Percentiles rank a stretch among this genome's conserved stretches.
Evolutionary conservation across 2,329 filamentous ascomycete genomes (phyloP).

Genomic region (Penicillium sp.): DNA sequence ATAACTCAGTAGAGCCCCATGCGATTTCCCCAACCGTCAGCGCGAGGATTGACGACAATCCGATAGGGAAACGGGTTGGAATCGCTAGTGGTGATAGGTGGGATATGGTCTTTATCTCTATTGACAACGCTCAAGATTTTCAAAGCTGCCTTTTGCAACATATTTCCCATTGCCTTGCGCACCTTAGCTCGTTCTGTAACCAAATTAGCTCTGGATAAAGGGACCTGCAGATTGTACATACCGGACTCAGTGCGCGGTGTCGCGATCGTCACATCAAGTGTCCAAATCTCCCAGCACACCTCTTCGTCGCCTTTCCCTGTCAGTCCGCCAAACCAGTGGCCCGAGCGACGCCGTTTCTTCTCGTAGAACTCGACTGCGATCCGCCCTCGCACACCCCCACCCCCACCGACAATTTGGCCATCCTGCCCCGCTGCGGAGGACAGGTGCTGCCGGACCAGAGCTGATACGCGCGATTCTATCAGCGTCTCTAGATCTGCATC

Average conservation of each 20-base stretch:
- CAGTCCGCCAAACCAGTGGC: conserved; percentile 60
- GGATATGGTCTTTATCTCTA: conserved; percentile 90
- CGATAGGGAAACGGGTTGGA: conserved; percentile 94
- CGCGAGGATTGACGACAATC: conserved; percentile 82
- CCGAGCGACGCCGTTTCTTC: conserved; percentile 78
- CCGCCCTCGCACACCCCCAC: conserved; percentile 67
- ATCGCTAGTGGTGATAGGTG: conserved; percentile 88
- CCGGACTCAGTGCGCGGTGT: conserved; percentile 85
- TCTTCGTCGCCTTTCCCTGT: conserved; percentile 74
- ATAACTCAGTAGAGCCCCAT: conserved; percentile 67
- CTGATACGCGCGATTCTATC: conserved; percentile 80
- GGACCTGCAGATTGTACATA: conserved; percentile 44
- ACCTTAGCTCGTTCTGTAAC: conserved; percentile 76
- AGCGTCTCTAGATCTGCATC: conserved; percentile 89
- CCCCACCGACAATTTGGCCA: conserved; percentile 31
- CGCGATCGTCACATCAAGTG: conserved; percentile 86
- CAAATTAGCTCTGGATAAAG: neutral
- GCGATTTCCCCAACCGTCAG: conserved; percentile 72
- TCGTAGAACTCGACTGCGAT: conserved; percentile 92
- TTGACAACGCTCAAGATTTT: conserved; percentile 89
- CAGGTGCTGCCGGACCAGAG: conserved; percentile 74
- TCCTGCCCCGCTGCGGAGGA: conserved; percentile 53
- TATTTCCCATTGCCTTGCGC: conserved; percentile 84
- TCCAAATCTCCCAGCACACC: conserved; percentile 96
- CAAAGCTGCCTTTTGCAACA: conserved; percentile 78